Base-by-base conservation (phyloP, 2,329 filamentous ascomycete species). In the Graphiopsis chlorocephala region DNA sequence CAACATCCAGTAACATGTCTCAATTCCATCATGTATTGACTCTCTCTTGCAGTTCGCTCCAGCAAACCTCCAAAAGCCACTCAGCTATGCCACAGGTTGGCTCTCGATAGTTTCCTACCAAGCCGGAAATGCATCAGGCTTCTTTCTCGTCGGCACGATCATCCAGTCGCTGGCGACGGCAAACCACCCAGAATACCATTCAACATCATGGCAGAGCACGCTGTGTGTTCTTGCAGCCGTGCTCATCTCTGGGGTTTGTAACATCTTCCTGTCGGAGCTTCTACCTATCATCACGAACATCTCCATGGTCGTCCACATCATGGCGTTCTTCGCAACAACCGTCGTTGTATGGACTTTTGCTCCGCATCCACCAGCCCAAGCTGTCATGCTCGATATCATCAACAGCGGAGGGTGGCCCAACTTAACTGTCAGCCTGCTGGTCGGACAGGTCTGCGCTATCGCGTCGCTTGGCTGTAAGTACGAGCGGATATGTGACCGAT, bases 241-340 rank as follows among this genome's bases (percentile, higher is more conserved):
- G 17, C 47, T 73, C 48, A 61, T 75, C 61, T 69, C 74, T 11
- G 68, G 73, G 5, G 69, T 66, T 3, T 76, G 77, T 72, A 78
- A 78, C 68, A 74, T 76, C 63, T 75, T 73, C 64, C 69, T 72
- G 58, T 74, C 73, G 0, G 70, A 72, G 28, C 69, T 74, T 45
- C 67, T 78, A 23, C 74, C 76, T 6, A 66, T 74, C 10, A 69
- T 70, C 1, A 72, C 77, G 64, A 72, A 73, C 14, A 70, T 76
- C 14, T 68, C 77, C 38, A 67, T 76, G 2, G 71, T 75, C 61
- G 65, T 81, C 28, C 79, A 82, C 66, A 72, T 82, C 17, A 73
- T 80, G 48, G 79, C 74, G 14, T 82, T 81, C 72, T 71, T 82
- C 64, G 74, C 75, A 45, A 76, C 81, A 65, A 75, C 81, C 31